Evolutionary conservation across 2,329 filamentous ascomycete species (phyloP).

Genomic region (Phaeosphaeriaceae sp.): DNA sequence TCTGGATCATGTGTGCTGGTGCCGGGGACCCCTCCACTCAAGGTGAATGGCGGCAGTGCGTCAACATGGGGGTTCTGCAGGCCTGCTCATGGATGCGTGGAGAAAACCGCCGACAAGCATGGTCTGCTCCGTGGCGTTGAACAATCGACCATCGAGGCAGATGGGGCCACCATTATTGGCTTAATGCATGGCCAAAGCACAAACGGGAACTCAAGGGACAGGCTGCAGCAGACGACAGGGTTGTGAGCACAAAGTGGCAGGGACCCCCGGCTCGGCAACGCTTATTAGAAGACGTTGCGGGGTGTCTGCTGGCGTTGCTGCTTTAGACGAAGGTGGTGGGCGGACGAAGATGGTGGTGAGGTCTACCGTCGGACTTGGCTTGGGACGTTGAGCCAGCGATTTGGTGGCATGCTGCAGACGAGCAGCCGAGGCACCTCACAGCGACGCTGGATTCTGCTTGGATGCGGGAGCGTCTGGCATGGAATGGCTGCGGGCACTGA

Average conservation of each 20-base stretch:
- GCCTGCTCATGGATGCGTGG: slow-evolving; percentile 42
- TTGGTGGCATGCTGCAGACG: slow-evolving; percentile 39
- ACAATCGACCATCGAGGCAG: slow-evolving; percentile 43
- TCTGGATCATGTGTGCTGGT: slow-evolving; percentile 47
- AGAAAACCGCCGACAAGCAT: slow-evolving; percentile 52
- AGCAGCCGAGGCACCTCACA: slow-evolving; percentile 32
- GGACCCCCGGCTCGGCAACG: slow-evolving; percentile 47
- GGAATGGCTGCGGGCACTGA: slow-evolving; percentile 30
- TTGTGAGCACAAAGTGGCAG: slow-evolving; percentile 33
- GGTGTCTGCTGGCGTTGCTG: slow-evolving; percentile 43
- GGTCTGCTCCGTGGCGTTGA: slow-evolving; percentile 49
- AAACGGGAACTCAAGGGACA: slow-evolving; percentile 49
- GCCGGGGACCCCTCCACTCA: slow-evolving; percentile 44
- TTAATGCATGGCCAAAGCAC: slow-evolving; percentile 41
- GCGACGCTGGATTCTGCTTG: slow-evolving; percentile 3
- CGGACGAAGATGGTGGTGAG: slow-evolving; percentile 29
- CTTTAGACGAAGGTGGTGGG: slow-evolving; percentile 32
- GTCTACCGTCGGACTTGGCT: slow-evolving; percentile 22
- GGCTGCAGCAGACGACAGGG: slow-evolving; percentile 38
- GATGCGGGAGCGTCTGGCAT: slow-evolving; percentile 9
- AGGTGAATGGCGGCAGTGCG: slow-evolving; percentile 44
- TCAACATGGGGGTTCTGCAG: slow-evolving; percentile 46
- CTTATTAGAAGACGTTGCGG: slow-evolving; percentile 48
- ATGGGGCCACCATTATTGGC: slow-evolving; percentile 47
- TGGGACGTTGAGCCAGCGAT: neutral